Conservation (phyloP, 495 filamentous ascomycete species). For the Penicillium fimorum region DNA sequence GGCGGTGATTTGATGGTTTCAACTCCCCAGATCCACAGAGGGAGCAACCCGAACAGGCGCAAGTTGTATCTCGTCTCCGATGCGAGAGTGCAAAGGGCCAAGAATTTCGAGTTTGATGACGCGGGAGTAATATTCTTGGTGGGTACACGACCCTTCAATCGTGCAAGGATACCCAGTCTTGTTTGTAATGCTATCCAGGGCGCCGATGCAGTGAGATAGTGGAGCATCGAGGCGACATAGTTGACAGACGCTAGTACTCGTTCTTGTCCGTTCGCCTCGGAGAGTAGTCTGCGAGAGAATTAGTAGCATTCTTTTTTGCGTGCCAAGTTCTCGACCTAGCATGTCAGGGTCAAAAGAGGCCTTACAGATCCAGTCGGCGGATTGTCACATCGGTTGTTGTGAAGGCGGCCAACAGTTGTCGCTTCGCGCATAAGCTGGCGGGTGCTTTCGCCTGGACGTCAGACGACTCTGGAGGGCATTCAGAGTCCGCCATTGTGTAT, state of each 20-base stretch:
- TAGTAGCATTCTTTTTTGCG: background rate
- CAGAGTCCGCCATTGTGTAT: slow-evolving; percentile 22
- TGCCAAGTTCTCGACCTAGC: no score
- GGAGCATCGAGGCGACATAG: slow-evolving; percentile 41
- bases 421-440: slow-evolving; percentile 24
- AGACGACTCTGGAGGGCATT: slow-evolving; percentile 5
- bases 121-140: slow-evolving; percentile 19
- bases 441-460: slow-evolving; percentile 26
- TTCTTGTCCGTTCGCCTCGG: slow-evolving; percentile 37
- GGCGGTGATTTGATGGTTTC: slow-evolving; percentile 51
- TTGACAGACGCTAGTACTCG: slow-evolving; percentile 37
- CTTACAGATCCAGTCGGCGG: slow-evolving; percentile 40
- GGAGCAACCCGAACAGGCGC: slow-evolving; percentile 75
- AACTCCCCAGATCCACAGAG: slow-evolving; percentile 72
- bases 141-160: slow-evolving; percentile 26
- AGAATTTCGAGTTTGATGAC: slow-evolving; percentile 43
- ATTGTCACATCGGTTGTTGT: slow-evolving; percentile 36
- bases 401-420: slow-evolving; percentile 33
- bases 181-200: slow-evolving; percentile 39
- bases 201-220: slow-evolving; percentile 41
- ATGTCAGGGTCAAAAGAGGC: background rate
- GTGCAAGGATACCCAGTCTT: slow-evolving; percentile 37
- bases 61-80: slow-evolving; percentile 73
- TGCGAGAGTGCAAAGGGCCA: slow-evolving; percentile 52
- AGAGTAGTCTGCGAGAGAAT: slow-evolving; percentile 30